Base-by-base conservation (phyloP, 75 land plant genomes). In the Cryptomeria japonica region DNA sequence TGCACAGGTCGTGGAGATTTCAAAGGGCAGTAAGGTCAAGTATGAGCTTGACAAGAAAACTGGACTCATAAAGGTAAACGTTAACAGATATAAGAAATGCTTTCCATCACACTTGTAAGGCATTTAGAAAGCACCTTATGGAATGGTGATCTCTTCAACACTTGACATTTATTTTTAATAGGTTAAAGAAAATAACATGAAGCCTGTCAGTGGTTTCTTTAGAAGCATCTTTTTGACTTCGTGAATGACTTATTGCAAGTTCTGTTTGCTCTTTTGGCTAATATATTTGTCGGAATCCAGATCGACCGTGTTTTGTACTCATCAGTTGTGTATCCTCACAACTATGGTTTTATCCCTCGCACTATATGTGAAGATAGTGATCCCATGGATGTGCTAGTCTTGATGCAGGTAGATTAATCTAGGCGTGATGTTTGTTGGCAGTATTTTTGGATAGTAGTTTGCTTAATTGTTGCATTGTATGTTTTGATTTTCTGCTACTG, bases 21-120 rank as follows among this genome's bases (percentile, higher is more conserved):
- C 93, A 41, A 97, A 94, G 87, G 99, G 99, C 39, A 93, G 99
- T 90, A 97, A 97, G 89, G 99, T 97, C 53, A 97, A 97, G 90
- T 97, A 97, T 86, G 99, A 97, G 90, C 92, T 97, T 42, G 98
- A 97, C 92, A 97, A 97, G 89, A 87, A 92, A 46, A 95, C 91
- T 89, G 99, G 99, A 11, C 94, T 97, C 47, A 96, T 97, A 86
- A 97, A 93, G 93, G 99, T 97, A 73, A 79, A 42, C 3, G 34
- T 2, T 55, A 53, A 55, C 53, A 83, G 16, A 55, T 85, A 36
- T 82, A 46, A n/a, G 84, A 82, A 82, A 44, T 5, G 84, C 25
- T 79, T 82, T 46, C 51, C 46, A 2, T 44, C 31, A 31, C 32
- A 11, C 39, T 44, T 46, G 25, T 46, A 11, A 38, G 16, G 16